Base-by-base conservation (phyloP, 2,329 filamentous ascomycete genomes). In the Aspergillus sp. region DNA sequence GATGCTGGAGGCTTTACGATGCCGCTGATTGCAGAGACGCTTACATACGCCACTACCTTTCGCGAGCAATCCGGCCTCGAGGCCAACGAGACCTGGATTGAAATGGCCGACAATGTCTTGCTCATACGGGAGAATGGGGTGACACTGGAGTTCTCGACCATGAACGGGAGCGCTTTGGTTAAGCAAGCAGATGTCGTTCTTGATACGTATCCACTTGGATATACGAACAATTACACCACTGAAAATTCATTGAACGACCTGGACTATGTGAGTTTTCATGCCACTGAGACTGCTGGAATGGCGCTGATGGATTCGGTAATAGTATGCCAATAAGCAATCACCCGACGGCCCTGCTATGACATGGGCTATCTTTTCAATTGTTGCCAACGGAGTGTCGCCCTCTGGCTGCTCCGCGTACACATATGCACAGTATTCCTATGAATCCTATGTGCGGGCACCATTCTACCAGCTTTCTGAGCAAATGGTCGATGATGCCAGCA, bases 391-490 rank as follows among this genome's bases (percentile, higher is more conserved):
- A 42, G 71, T 85, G 7, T 81, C 80, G 1, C 78, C 76, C 2
- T 83, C 81, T 2, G 83, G 83, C 2, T 86, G 83, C 61, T 79
- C 82, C 1, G 76, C 79, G 3, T 85, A 80, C 59, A 86, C 82
- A 0, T 86, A 86, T 58, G 75, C 79, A 5, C 71, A 85, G 12
- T 80, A 81, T 51, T 78, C 79, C 0, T 79, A 76, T 29, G 70
- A 79, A 29, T 82, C 83, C 0, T 87, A 87, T 55, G 68, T 77
- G 0, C 73, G 83, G 10, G 79, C 75, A 0, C 83, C 83, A 0
- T 86, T 81, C 73, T 85, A 79, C 63, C 82, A 85, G 53, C 82
- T 84, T 62, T 85, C 81, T 0, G 83, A 87, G 56, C 83, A 87
- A 59, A 68, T 83, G 41, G 62, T 79, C 19, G 83, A 87, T 56